Evolutionary conservation across 1,284 basidiomycete species (phyloP), one percentile per base, ranked within the genome.

Genomic region (Hymenochaete sp.): DNA sequence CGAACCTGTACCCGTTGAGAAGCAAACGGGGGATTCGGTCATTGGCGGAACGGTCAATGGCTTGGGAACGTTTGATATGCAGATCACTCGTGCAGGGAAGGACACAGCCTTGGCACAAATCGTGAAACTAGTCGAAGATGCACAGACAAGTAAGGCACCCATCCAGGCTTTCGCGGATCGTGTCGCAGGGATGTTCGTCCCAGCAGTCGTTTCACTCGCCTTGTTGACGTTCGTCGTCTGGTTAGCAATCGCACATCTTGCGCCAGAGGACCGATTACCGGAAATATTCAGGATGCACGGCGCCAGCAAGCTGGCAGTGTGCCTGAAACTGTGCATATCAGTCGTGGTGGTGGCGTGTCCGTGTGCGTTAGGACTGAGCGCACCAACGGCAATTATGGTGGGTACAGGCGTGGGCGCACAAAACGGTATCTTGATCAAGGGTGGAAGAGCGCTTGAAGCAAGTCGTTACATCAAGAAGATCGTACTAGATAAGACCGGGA

Each of bases 321-420:
- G 95, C 60, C 72, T 99, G 50, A 93, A 97, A 68, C 82, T 99
- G 53, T 98, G 95, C 62, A 98, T 98, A 59, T 93, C 89, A 41
- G 95, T 98, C 52, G 79, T 99, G 47, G 96, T 99, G 36, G 93
- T 99, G 46, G 96, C 96, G 3, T 99, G 96, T 62, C 96, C 96
- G 0, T 99, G 96, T 60, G 96, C 96, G 0, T 75, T 99, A 22
- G 96, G 96, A 2, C 74, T 98, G 45, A 90, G 88, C 48, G 98
- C 96, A 0, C 96, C 96, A 0, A 98, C 96, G 0, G 96, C 96
- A 1, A 93, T 98, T 64, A 98, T 98, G 96, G 96, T 98, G 31
- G 96, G 96, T 24, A 98, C 96, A 0, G 96, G 96, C 0, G 83
- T 98, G 44, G 96, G 96, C 1, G 96, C 96, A 9, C 77, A 88